A percentile compares a stretch with the other conserved stretches of the same genome.
Evolutionary conservation across 495 filamentous ascomycete genomes (phyloP).

Genomic region (Penicillium coprophilum): DNA sequence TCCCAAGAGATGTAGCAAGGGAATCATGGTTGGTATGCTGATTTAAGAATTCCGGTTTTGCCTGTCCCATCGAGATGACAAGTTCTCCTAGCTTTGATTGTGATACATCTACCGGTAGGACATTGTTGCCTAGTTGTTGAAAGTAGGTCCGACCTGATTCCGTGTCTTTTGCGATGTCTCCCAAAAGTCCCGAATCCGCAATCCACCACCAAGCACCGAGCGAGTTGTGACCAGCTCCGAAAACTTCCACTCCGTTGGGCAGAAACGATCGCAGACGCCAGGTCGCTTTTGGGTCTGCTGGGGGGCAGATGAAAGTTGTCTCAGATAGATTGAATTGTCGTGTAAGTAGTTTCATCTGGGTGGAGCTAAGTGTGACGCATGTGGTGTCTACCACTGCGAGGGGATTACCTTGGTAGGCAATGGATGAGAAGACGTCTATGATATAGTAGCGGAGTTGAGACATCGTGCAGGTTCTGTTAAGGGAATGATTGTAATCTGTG

Average conservation of each 20-base stretch:
- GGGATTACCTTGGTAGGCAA: conserved; percentile 19
- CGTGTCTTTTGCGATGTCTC: background rate
- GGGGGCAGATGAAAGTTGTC: conserved; percentile 24
- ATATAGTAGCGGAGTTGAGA: conserved; percentile 8
- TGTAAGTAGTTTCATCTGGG: conserved; percentile 24
- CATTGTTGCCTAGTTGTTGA: conserved; percentile 13
- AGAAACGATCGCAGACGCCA: conserved; percentile 20
- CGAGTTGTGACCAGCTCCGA: conserved; percentile 20
- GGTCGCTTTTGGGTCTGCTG: conserved; percentile 7
- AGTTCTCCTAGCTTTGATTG: background rate
- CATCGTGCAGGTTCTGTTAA: conserved; percentile 1
- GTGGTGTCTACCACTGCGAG: conserved; percentile 20
- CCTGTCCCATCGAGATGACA: conserved; percentile 14
- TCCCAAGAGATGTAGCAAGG: conserved; percentile 10
- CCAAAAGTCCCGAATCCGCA: conserved; percentile 10
- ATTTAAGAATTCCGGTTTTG: conserved; percentile 7
- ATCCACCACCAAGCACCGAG: conserved; percentile 24
- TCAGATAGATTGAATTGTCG: conserved; percentile 27
- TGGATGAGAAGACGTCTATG: conserved; percentile 19
- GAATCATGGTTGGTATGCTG: conserved; percentile 10
- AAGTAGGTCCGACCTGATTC: background rate
- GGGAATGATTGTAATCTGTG: background rate
- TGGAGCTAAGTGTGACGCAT: conserved; percentile 11
- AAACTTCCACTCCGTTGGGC: conserved; percentile 22
- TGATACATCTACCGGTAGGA: conserved; percentile 12